phyloP scores from a whole-genome alignment of 1,139 yeast genomes.

The Hemisphaericaspora lyxosophila region DNA sequence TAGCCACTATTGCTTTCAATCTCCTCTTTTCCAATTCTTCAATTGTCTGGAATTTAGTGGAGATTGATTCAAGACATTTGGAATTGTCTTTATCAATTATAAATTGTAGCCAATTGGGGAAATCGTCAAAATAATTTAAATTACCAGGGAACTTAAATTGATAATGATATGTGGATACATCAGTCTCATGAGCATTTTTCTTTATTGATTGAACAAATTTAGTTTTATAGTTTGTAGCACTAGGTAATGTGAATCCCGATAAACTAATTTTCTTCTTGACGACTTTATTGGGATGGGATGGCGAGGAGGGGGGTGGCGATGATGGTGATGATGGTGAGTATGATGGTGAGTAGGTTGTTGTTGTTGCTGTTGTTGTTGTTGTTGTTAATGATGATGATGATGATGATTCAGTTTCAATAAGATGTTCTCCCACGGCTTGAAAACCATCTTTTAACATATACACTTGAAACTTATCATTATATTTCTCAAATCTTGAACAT shows the following conservation, averaged over 20 bases:
- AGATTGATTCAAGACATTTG: too few species aligned
- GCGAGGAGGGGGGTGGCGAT: background rate
- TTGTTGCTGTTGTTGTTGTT: background rate
- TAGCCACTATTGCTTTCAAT: conserved; percentile 29
- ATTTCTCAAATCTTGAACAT: conserved; percentile 36
- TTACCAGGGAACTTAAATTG: conserved; percentile 36
- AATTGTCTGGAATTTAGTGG: conserved; percentile 11
- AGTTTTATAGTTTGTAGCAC: conserved; percentile 32
- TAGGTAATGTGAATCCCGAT: conserved; percentile 39
- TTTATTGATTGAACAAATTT: conserved; percentile 34
- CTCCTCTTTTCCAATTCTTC: conserved; percentile 47
- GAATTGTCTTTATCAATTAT: too few species aligned
- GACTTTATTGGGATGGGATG: background rate
- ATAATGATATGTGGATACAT: conserved; percentile 27
- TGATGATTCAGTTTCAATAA: conserved; percentile 3
- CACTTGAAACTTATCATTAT: conserved; percentile 27
- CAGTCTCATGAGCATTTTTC: conserved; percentile 23
- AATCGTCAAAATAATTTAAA: conserved; percentile 36
- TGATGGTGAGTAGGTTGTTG: background rate
- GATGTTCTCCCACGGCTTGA: conserved; percentile 3
- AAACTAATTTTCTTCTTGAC: conserved; percentile 14
- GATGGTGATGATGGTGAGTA: background rate
- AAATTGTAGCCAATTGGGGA: conserved; percentile 52
- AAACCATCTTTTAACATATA: conserved; percentile 43
- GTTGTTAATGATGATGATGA: background rate